phyloP scores from a whole-genome alignment of 202 grass and related monocot species.

The Schoenoplectus triqueter region DNA sequence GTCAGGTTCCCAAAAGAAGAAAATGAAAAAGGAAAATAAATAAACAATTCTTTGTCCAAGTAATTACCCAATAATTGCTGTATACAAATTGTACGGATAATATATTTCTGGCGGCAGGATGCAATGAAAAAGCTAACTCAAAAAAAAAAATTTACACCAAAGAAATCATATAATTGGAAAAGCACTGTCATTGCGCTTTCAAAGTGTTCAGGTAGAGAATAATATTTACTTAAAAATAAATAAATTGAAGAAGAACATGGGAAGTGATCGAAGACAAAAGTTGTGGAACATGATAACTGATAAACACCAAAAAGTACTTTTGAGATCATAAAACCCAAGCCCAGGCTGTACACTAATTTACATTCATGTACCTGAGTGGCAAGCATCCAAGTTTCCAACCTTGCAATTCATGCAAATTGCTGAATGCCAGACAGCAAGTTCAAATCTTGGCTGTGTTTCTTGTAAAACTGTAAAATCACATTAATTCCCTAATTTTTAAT shows the following conservation, averaged over 20 bases:
- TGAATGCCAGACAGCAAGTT: not conserved
- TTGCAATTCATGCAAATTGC: conserved; percentile 4
- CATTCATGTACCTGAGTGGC: conserved; percentile 16
- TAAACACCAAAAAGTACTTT: not conserved
- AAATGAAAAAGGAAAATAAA: not conserved
- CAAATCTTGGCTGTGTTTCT: not conserved
- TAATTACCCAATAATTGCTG: not conserved
- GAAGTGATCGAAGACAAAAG: not conserved
- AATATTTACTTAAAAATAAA: not conserved
- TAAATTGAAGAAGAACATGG: conserved; percentile 6
- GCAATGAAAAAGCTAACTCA: not conserved
- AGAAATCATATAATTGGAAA: not conserved
- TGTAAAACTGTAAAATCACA: not conserved
- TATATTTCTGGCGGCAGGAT: not conserved
- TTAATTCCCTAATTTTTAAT: not conserved
- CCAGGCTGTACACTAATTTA: conserved; percentile 10
- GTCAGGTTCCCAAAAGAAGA: not conserved
- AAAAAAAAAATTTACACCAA: not conserved
- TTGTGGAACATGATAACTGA: conserved; percentile 25
- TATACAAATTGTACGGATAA: not conserved
- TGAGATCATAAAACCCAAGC: not conserved
- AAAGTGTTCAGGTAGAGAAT: too few species aligned
- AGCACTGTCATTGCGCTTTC: not conserved
- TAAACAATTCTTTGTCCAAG: not conserved
- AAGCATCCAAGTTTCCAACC: conserved; percentile 23